Evolutionary conservation across 2,329 filamentous ascomycete genomes (phyloP), one percentile per base, ranked within the genome.

Genomic region (Eutypella sp.): DNA sequence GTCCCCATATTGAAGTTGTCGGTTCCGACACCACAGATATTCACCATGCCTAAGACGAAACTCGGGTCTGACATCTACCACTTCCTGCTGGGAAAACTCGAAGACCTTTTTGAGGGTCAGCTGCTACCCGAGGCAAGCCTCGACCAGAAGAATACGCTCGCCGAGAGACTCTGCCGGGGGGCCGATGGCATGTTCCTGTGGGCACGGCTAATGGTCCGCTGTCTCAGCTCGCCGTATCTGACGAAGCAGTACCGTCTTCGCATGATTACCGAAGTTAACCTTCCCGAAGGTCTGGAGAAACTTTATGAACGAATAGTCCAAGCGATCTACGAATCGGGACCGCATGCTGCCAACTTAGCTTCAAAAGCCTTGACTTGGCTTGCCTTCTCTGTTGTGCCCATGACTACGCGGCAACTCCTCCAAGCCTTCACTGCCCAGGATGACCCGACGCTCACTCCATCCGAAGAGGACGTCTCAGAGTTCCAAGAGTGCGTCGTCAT

Each of bases 131-230:
- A 9, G 10, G 5, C 15, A 5, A 34, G 31, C 15, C 5, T n/a
- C 8, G 7, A 8, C 16, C 7, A 34, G 31, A 34, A n/a, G 15
- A n/a, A 8, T 5, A 5, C 31, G 10, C 31, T 34, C 8, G 31
- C 31, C 11, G 31, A 34, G 5, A 8, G 31, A 5, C 31, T 34
- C 16, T 34, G 31, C 31, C 7, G 16, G 5, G 42, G 42, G 3
- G 42, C 42, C 3, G 42, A 44, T 16, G 42, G 42, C 16, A 44
- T 44, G 42, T 44, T 44, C 27, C 42, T 44, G 4, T 44, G 42
- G 42, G 42, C 42, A 16, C 31, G 42, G n/a, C 34, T 44, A 8
- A 44, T 44, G 42, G 23, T 37, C 7, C 24, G 37, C 31, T 36
- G 25, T 15, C 33, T 44, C 25, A 20, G 42, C 10, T 44, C 42